Base-by-base conservation (phyloP, 768 basidiomycete species). In the Zangia roseola region DNA sequence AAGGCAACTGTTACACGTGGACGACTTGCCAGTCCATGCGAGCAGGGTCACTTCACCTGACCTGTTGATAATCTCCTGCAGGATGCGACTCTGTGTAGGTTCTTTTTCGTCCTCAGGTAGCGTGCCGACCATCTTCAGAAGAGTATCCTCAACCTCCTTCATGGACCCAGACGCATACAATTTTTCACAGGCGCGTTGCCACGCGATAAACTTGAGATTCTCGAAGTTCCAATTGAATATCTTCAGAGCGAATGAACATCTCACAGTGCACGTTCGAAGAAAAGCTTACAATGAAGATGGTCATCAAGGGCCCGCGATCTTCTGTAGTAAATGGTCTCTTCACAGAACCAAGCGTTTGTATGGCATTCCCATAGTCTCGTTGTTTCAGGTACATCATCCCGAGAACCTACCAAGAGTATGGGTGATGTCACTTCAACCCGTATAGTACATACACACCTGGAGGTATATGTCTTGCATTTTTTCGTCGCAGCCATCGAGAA, bases 181-280 rank as follows among this genome's bases (percentile, higher is more conserved):
- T 2, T 6, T 17, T 40, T 40, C 23, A 16, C 46, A 40, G 10
- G 13, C 17, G 16, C 12, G 23, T 3, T 26, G 31, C 39, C 46
- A 35, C 6, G 33, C 39, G 13, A 16, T 25, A 31, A 7, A 7
- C 23, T 19, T 16, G 1, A 41, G 46, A 13, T 6, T 13, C 4
- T 47, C 31, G 19, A 47, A 47, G 10, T 26, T 19, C 46, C 46
- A 47, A 17, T 40, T 40, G 31, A 41, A 47, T 25, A 47, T 34
- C 47, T 47, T 41, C 24, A 16, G 7, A 26, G 8, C 2, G 10
- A 10, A 21, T 47, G 17, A 47, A 40, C 16, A 23, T 33, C 14
- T 20, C 6, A 21, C 19, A 24, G 14, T 28, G 26, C 30, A 2
- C 4, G 30, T 7, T 31, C 30, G 4, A 31, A 4, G 30, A 10